These are phyloP conservation scores for Coniosporium apollinis DNA, from an alignment of 495 filamentous ascomycete genomes.

Conservation along the genomic window DNA sequence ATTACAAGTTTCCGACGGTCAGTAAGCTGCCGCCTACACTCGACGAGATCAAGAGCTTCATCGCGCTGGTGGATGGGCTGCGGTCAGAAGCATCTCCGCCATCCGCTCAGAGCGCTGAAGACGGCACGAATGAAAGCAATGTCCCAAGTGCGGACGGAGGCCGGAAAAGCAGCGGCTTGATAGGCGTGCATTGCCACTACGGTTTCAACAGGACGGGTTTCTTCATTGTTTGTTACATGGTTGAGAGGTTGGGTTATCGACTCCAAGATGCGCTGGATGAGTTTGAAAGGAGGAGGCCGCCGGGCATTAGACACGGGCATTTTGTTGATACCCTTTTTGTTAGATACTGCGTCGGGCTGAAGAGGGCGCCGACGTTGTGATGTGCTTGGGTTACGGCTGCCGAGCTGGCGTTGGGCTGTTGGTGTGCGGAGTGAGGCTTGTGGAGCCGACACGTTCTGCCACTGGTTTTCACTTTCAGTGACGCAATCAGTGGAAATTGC, in stretches of 20 bases:
- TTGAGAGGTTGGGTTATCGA: conserved; percentile 57
- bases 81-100: too few species aligned
- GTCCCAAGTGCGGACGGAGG: conserved; percentile 22
- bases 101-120: too few species aligned
- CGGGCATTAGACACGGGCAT: conserved; percentile 78
- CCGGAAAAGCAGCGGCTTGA: conserved; percentile 21
- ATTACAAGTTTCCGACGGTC: conserved; percentile 79
- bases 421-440: too few species aligned
- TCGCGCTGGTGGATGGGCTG: conserved; percentile 50
- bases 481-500: too few species aligned
- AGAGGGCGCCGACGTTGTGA: conserved; percentile 34
- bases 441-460: too few species aligned
- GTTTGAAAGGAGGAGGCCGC: conserved; percentile 55
- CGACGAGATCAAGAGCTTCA: conserved; percentile 61
- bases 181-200: conserved; percentile 92
- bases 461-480: too few species aligned
- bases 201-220: conserved; percentile 88
- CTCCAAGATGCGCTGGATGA: conserved; percentile 66
- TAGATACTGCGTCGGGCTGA: conserved; percentile 46
- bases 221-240: conserved; percentile 77
- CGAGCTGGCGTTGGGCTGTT: too few species aligned
- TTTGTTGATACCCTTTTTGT: conserved; percentile 79
- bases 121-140: conserved; percentile 25
- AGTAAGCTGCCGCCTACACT: conserved; percentile 76
- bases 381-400: neutral